Evolutionary conservation across 2,329 filamentous ascomycete species (phyloP), one percentile per base, ranked within the genome.

Genomic region (Purpureocillium lavendulum): DNA sequence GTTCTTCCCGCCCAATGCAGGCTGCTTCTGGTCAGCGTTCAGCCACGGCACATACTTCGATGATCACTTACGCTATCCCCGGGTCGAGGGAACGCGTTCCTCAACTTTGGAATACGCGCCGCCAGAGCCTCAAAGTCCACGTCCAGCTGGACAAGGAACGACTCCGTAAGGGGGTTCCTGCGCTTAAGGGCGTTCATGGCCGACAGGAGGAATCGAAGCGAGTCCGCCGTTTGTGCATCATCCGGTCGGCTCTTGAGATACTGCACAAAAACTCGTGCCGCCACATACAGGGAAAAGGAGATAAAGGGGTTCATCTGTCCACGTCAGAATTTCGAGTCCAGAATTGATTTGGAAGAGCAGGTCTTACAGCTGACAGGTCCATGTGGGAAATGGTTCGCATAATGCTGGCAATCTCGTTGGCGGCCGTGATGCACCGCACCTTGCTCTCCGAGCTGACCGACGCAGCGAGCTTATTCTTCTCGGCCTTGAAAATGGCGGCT

Each of bases 401-500:
- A 47, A 95, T 90, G 49, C 80, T 89, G 8, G 89, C 85, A 55
- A 96, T 94, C 57, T 96, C 89, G 41, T 89, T 88, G 21, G 92
- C 92, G 11, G 90, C 88, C 16, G 88, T 88, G 43, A 97, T 87
- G 53, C 92, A 97, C 45, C 92, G 77, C 12, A 92, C 78, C 60
- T 95, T 96, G 60, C 89, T 95, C 57, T 97, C 90, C 2, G 84
- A 80, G 46, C 85, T 82, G 35, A 96, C 82, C 14, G 83, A 81
- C 1, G 75, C 67, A 1, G 87, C 81, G 44, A 96, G 67, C 39
- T 80, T 77, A 60, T 95, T 84, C 63, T 88, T 92, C 53, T 97
- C 90, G 0, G 89, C 88, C 58, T 96, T 97, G 72, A 90, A 96
- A 15, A 98, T 97, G 18, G 92, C 92, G 3, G 90, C 92, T 64